Conservation (phyloP, 2,329 filamentous ascomycete genomes). For the Blastomyces percursus region DNA sequence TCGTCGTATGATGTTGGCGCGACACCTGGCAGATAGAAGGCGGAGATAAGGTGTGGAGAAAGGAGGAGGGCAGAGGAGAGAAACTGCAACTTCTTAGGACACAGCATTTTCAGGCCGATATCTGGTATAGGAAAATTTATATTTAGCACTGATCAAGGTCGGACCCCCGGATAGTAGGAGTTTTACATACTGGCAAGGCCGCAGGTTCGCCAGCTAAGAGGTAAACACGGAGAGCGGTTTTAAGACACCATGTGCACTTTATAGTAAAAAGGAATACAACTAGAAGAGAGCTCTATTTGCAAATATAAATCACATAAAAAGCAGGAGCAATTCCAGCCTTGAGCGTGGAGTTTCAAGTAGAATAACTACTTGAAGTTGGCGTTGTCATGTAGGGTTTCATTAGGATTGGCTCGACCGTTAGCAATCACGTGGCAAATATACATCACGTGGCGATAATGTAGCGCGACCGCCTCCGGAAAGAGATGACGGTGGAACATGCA, state of each 20-base stretch:
- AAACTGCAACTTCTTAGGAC: constrained; percentile 22
- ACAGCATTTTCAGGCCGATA: constrained; percentile 25
- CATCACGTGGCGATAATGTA: neutral
- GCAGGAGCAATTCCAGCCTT: neutral
- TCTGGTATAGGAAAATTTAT: neutral
- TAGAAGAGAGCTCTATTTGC: neutral
- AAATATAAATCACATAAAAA: neutral
- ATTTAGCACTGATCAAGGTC: neutral
- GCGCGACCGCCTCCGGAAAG: neutral
- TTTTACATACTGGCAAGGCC: neutral
- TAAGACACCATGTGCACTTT: neutral
- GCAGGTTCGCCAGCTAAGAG: neutral
- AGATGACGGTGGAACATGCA: neutral
- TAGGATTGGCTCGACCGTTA: too few species aligned
- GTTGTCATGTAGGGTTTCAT: neutral
- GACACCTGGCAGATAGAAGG: constrained; percentile 94
- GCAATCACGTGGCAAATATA: neutral
- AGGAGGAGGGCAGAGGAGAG: constrained; percentile 24
- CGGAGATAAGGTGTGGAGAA: constrained; percentile 38
- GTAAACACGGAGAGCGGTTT: neutral
- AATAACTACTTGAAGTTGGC: neutral
- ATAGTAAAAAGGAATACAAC: neutral
- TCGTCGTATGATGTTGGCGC: constrained; percentile 83
- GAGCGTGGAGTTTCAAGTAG: neutral
- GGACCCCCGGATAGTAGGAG: neutral